Conservation (phyloP, 495 filamentous ascomycete species). For the Penicillium cosmopolitanum region DNA sequence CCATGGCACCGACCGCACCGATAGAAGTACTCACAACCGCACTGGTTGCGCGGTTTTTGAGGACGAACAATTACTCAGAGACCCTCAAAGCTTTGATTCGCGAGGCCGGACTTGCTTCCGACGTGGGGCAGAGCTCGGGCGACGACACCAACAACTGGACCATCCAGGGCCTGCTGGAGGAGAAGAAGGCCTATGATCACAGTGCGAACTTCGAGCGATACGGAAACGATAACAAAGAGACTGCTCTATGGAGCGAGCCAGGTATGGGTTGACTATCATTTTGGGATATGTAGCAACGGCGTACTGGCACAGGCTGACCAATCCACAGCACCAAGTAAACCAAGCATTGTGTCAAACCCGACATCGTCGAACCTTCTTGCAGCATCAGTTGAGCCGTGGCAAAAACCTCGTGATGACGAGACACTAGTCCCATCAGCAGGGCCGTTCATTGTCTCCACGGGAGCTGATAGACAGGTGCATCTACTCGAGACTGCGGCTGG, state of each 20-base stretch:
- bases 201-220: constrained; percentile 59
- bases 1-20: constrained; percentile 26
- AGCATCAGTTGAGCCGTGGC: constrained; percentile 50
- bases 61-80: constrained; percentile 61
- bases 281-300: background rate
- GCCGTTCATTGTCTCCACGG: constrained; percentile 48
- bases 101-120: constrained; percentile 59
- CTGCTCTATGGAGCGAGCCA: constrained; percentile 51
- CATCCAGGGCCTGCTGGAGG: constrained; percentile 65
- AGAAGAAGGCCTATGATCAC: constrained; percentile 66
- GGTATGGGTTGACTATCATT: constrained; percentile 40
- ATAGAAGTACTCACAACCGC: constrained; percentile 41
- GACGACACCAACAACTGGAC: constrained; percentile 56
- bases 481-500: constrained; percentile 37
- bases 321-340: constrained; percentile 52
- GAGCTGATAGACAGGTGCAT: constrained; percentile 58
- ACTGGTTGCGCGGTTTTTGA: constrained; percentile 66
- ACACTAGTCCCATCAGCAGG: constrained; percentile 4
- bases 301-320: constrained; percentile 10
- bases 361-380: constrained; percentile 58
- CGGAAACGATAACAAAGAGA: constrained; percentile 40
- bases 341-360: constrained; percentile 44
- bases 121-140: constrained; percentile 43
- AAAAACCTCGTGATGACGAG: constrained; percentile 19
- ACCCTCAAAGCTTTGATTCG: constrained; percentile 63